Percentiles rank a stretch among this genome's conserved stretches.
Conservation (phyloP, 768 basidiomycete genomes). For the Boletales sp. region DNA sequence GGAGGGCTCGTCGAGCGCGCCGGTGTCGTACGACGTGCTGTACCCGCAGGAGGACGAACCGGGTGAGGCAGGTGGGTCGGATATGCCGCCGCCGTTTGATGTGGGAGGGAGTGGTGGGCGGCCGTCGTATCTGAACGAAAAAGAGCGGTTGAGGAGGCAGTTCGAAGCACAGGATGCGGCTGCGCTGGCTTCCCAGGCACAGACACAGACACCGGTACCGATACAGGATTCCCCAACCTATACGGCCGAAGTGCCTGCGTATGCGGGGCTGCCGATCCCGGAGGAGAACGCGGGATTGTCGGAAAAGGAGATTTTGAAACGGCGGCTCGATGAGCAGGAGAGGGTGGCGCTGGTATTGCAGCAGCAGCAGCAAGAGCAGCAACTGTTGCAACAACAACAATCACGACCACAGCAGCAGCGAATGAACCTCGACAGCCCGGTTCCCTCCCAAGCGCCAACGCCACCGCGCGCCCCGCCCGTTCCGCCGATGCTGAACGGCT, state of each 20-base stretch:
- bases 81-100: conserved; percentile 56
- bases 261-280: conserved; percentile 13
- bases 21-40: conserved; percentile 60
- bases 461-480: conserved; percentile 32
- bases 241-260: conserved; percentile 20
- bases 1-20: conserved; percentile 31
- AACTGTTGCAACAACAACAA: conserved; percentile 1
- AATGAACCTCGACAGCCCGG: background rate
- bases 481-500: conserved; percentile 22
- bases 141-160: conserved; percentile 60
- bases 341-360: conserved; percentile 29
- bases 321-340: conserved; percentile 57
- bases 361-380: conserved; percentile 11
- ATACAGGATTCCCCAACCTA: conserved; percentile 12
- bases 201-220: background rate
- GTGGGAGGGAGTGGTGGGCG: conserved; percentile 32
- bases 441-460: conserved; percentile 24
- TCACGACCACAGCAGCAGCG: background rate
- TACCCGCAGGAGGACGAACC: conserved; percentile 43
- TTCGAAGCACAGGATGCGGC: conserved; percentile 69
- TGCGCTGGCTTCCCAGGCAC: conserved; percentile 30
- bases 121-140: conserved; percentile 51
- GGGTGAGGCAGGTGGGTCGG: conserved; percentile 21
- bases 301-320: conserved; percentile 58
- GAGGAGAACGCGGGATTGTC: conserved; percentile 27